Conservation (phyloP, 345 rosid species). For the Viola odorata region DNA sequence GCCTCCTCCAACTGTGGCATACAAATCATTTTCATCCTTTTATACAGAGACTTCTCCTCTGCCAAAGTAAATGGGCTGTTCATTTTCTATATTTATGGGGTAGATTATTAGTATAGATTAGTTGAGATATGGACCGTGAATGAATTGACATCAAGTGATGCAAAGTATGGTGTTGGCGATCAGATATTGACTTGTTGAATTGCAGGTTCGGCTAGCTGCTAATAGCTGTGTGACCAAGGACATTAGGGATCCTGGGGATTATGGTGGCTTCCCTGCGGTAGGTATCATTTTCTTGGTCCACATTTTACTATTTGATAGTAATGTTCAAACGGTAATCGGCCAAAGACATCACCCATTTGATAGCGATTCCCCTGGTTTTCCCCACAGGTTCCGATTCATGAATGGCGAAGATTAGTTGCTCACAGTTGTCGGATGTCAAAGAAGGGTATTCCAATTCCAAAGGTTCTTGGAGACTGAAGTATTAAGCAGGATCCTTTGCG, state of each 20-base stretch:
- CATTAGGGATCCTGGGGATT: constrained; percentile 75
- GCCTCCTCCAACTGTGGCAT: too few species aligned
- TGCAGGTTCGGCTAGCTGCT: constrained; percentile 73
- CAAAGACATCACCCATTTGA: background rate
- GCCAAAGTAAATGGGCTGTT: background rate
- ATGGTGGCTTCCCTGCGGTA: constrained; percentile 90
- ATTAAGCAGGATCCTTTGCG: too few species aligned
- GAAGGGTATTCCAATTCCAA: constrained; percentile 14
- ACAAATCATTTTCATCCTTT: background rate
- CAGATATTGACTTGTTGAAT: constrained; percentile 1
- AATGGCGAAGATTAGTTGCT: constrained; percentile 70
- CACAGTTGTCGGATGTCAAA: constrained; percentile 15
- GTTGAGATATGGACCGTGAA: background rate
- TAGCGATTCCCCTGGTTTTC: constrained; percentile 1
- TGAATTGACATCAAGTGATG: background rate
- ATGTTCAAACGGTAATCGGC: too few species aligned
- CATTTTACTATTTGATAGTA: background rate
- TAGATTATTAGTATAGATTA: background rate
- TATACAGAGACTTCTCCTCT: background rate
- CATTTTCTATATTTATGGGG: too few species aligned
- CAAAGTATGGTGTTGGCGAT: background rate
- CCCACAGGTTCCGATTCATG: constrained; percentile 58
- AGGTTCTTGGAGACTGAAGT: constrained; percentile 4
- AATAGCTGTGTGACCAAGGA: constrained; percentile 71
- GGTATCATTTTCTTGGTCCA: constrained; percentile 17